These are phyloP conservation scores for Xylaria sp. DNA, from an alignment of 2,329 filamentous ascomycete genomes.

Conservation along the genomic window DNA sequence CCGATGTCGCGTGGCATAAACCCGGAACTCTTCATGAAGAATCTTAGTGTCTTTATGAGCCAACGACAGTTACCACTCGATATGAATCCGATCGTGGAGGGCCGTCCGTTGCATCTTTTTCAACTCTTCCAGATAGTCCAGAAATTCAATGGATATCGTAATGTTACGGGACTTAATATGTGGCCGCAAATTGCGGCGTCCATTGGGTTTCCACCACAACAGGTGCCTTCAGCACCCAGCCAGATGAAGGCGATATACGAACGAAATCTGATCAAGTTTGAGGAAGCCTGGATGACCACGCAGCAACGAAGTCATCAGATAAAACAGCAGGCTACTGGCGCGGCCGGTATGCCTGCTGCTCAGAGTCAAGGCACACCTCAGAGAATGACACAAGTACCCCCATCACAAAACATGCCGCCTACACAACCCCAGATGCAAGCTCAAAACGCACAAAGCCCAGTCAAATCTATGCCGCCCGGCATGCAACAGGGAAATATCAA, in stretches of 20 bases:
- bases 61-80: slow-evolving; percentile 76
- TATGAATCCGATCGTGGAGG: slow-evolving; percentile 72
- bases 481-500: slow-evolving; percentile 54
- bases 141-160: slow-evolving; percentile 78
- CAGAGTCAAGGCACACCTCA: slow-evolving; percentile 48
- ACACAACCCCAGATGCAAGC: slow-evolving; percentile 51
- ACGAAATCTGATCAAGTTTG: slow-evolving; percentile 76
- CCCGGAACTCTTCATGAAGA: slow-evolving; percentile 76
- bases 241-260: slow-evolving; percentile 78
- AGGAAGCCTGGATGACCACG: slow-evolving; percentile 67
- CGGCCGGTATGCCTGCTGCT: slow-evolving; percentile 40
- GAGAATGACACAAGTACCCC: slow-evolving; percentile 51
- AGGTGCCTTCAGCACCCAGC: slow-evolving; percentile 68
- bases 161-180: slow-evolving; percentile 69
- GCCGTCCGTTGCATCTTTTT: slow-evolving; percentile 75
- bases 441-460: slow-evolving; percentile 48
- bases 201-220: slow-evolving; percentile 65
- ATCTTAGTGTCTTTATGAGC: slow-evolving; percentile 77
- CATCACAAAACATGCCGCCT: slow-evolving; percentile 49
- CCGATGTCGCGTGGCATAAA: slow-evolving; percentile 51
- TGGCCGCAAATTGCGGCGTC: slow-evolving; percentile 76
- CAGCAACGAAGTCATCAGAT: slow-evolving; percentile 61
- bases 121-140: slow-evolving; percentile 79
- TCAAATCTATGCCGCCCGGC: slow-evolving; percentile 54
- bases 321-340: slow-evolving; percentile 52